Percentiles rank a stretch among this genome's conserved stretches.
phyloP scores from a whole-genome alignment of 768 basidiomycete genomes.

The Butyriboletus loyo region DNA sequence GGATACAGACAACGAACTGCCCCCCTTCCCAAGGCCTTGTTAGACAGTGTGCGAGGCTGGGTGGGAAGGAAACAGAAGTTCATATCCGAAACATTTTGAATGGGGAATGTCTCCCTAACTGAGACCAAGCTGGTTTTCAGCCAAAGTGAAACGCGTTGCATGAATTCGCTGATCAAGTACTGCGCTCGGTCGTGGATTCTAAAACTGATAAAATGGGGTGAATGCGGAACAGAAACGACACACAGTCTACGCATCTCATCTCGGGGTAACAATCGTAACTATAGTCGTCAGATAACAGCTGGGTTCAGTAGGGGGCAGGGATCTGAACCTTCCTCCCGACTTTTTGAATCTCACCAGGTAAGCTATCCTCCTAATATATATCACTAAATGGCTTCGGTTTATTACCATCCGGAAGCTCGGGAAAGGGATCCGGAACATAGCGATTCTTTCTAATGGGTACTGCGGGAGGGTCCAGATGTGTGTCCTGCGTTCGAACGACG shows the following conservation, averaged over 20 bases:
- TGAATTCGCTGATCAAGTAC: not conserved
- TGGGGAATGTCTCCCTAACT: too few relatives aligned
- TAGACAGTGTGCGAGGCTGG: not conserved
- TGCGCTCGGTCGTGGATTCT: too few relatives aligned
- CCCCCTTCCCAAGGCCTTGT: too few relatives aligned
- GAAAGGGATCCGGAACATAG: not conserved
- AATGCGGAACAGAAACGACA: not conserved
- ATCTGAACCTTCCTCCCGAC: not conserved
- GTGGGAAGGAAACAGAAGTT: not conserved
- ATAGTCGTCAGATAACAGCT: not conserved
- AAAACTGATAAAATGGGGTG: not conserved
- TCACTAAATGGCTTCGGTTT: conserved; percentile 8
- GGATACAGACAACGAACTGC: too few relatives aligned
- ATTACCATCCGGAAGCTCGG: not conserved
- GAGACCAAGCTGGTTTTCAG: not conserved
- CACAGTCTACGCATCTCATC: not conserved
- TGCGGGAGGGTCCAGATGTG: not conserved
- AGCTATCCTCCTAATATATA: not conserved
- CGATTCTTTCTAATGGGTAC: not conserved
- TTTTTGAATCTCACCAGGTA: too few relatives aligned
- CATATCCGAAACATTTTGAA: too few relatives aligned
- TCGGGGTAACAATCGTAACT: not conserved
- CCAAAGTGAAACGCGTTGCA: not conserved
- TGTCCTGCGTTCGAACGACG: conserved; percentile 11
- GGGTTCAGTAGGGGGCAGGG: not conserved